Conservation (phyloP, 257 asterid species). For the Solanum etuberosum region DNA sequence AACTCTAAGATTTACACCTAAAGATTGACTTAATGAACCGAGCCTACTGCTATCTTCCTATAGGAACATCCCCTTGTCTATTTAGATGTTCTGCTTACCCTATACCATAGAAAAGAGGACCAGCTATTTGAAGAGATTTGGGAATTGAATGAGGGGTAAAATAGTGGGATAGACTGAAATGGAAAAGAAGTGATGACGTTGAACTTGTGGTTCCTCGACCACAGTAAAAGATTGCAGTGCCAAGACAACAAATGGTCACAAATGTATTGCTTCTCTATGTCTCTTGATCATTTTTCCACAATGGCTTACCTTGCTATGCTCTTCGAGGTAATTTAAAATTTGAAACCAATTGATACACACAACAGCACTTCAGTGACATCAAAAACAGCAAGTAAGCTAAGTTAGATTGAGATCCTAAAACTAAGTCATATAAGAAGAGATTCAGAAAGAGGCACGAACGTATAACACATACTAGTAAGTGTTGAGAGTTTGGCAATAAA, state of each 20-base stretch:
- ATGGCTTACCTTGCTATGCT: neutral
- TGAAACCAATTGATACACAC: neutral
- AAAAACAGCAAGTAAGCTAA: neutral
- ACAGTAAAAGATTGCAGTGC: neutral
- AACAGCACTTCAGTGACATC: neutral
- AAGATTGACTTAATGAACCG: neutral
- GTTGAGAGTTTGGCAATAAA: neutral
- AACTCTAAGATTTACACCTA: neutral
- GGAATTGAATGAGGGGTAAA: neutral
- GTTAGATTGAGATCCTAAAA: neutral
- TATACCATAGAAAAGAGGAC: neutral
- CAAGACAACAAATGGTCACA: neutral
- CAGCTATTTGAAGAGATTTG: neutral
- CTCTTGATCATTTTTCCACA: neutral
- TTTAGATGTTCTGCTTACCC: neutral
- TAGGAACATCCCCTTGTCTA: neutral
- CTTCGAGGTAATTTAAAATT: neutral
- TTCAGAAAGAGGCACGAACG: neutral
- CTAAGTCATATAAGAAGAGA: neutral
- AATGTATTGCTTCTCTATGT: neutral
- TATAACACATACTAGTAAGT: neutral
- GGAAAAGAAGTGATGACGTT: neutral
- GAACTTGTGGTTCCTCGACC: neutral
- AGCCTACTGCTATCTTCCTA: neutral
- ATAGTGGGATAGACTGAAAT: neutral